Conservation (phyloP, 306 rosid species). For the Corylus americana region DNA sequence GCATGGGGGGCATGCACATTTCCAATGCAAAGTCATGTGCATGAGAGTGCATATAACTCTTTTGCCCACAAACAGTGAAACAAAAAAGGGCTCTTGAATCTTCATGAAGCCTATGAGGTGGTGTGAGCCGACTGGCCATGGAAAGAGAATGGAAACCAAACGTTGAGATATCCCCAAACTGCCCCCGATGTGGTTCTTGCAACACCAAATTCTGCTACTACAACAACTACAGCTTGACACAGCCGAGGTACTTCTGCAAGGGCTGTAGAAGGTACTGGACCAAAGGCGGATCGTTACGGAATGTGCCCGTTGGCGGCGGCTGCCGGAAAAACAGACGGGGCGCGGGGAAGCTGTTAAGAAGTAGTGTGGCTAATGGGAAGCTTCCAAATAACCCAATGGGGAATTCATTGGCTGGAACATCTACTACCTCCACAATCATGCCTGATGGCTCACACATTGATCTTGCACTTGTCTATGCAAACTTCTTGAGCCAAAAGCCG, state of each 20-base stretch:
- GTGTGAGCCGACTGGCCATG: constrained; percentile 38
- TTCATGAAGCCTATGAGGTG: constrained; percentile 32
- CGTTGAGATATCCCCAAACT: constrained; percentile 63
- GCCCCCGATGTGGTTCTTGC: constrained; percentile 78
- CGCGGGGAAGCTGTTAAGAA: neutral
- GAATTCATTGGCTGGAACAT: constrained; percentile 18
- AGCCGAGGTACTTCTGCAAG: constrained; percentile 82
- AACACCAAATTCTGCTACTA: constrained; percentile 83
- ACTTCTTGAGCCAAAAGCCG: constrained; percentile 66
- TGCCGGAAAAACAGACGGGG: constrained; percentile 42
- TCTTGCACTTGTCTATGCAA: constrained; percentile 77
- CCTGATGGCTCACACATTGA: constrained; percentile 62
- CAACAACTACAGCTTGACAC: constrained; percentile 84
- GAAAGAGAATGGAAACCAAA: constrained; percentile 68
- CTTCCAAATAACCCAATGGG: constrained; percentile 3
- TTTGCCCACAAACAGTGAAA: constrained; percentile 4
- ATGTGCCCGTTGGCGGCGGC: constrained; percentile 72
- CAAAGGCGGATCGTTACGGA: constrained; percentile 78
- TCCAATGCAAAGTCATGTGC: constrained; percentile 37
- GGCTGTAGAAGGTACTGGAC: constrained; percentile 85
- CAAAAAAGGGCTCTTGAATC: neutral
- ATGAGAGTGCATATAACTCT: constrained; percentile 39
- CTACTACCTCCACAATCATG: constrained; percentile 32
- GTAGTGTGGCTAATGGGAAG: constrained; percentile 14
- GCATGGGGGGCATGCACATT: constrained; percentile 41